Percentiles rank a stretch among this genome's conserved stretches.
These are phyloP conservation scores for Saccharomyces uvarum DNA, from an alignment of 1,139 yeast species.

Conservation along the genomic window DNA sequence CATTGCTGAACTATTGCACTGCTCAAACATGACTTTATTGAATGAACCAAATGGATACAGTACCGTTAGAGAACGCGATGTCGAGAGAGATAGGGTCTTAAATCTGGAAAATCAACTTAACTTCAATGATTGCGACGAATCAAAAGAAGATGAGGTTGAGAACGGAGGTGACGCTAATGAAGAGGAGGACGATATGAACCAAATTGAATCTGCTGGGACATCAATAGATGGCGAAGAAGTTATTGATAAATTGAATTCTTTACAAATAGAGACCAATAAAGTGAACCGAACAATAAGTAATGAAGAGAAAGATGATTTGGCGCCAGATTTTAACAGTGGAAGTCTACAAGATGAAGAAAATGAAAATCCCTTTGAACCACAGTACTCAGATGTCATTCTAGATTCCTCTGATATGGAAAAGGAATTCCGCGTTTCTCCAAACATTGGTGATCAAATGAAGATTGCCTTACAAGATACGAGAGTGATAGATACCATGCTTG, in stretches of 20 bases:
- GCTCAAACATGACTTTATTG: constrained; percentile 90
- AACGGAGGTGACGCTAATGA: constrained; percentile 1
- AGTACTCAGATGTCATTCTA: constrained; percentile 20
- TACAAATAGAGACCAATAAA: constrained; percentile 10
- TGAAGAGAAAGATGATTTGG: constrained; percentile 9
- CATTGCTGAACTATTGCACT: constrained; percentile 88
- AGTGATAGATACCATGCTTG: constrained; percentile 66
- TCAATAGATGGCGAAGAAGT: constrained; percentile 8
- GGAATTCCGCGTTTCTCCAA: constrained; percentile 49
- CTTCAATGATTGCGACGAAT: constrained; percentile 1
- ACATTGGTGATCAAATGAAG: constrained; percentile 83
- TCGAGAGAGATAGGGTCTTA: constrained; percentile 39
- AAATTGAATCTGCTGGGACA: constrained; percentile 2
- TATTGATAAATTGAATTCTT: constrained; percentile 13
- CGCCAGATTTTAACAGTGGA: constrained; percentile 4
- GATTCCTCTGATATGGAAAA: constrained; percentile 25
- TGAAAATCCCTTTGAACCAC: constrained; percentile 13
- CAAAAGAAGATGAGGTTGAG: constrained; percentile 2
- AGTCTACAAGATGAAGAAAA: constrained; percentile 12
- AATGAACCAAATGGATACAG: constrained; percentile 79
- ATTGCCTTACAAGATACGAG: constrained; percentile 77
- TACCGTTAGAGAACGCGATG: constrained; percentile 71
- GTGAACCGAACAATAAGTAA: background rate
- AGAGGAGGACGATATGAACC: constrained; percentile 4
- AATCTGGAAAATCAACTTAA: background rate